Conservation (phyloP, 2,329 filamentous ascomycete species). For the Talaromyces sp. region DNA sequence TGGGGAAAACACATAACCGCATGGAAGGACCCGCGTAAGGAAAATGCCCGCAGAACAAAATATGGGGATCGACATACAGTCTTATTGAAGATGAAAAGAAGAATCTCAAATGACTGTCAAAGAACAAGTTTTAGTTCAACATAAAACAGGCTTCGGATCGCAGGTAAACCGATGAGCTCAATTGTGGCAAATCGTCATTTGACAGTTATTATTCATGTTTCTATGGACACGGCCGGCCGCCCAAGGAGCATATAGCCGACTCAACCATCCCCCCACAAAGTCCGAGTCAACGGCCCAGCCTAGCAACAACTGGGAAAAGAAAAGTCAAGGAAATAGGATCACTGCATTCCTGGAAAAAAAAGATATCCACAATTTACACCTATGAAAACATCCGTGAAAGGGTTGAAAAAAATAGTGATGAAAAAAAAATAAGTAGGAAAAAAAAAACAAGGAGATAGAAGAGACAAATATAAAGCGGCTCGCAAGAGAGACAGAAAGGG, state of each 20-base stretch:
- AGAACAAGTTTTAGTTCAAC: background rate
- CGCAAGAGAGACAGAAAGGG: constrained; percentile 26
- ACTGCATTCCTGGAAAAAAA: constrained; percentile 31
- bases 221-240: background rate
- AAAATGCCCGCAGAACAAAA: background rate
- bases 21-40: background rate
- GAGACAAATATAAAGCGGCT: constrained; percentile 21
- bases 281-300: too few relatives aligned
- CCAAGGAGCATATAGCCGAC: constrained; percentile 14
- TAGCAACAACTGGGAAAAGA: background rate
- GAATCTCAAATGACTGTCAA: background rate
- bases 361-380: constrained; percentile 31
- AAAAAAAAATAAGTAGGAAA: constrained; percentile 13
- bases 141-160: background rate
- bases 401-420: constrained; percentile 13
- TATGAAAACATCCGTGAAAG: constrained; percentile 29
- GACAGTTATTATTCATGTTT: background rate
- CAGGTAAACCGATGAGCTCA: background rate
- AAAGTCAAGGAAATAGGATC: constrained; percentile 19
- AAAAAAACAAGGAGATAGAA: constrained; percentile 13
- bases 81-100: background rate
- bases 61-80: background rate
- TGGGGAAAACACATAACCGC: constrained; percentile 23
- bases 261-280: background rate
- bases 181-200: background rate